A percentile compares a stretch with the other conserved stretches of the same genome.
Evolutionary conservation across 176 grass and related monocot species (phyloP).

Genomic region (Stipa capillata): DNA sequence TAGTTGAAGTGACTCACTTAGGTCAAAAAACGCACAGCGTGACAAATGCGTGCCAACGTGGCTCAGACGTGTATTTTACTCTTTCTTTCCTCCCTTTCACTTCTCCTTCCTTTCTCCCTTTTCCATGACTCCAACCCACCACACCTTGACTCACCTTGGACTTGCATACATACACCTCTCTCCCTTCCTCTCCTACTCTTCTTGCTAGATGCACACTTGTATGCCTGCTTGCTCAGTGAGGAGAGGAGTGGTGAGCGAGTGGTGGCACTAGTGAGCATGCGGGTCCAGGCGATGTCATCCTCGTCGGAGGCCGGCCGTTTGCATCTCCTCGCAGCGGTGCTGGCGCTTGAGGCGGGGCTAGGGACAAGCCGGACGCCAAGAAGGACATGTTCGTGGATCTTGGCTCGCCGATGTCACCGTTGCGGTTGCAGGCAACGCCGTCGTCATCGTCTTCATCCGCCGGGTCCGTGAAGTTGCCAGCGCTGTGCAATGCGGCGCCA

Average conservation of each 20-base stretch:
- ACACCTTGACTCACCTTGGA: not conserved
- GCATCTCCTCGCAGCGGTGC: constrained; percentile 19
- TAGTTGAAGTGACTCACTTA: too few relatives aligned
- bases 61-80: too few relatives aligned
- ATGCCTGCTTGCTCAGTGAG: constrained; percentile 24
- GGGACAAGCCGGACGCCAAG: constrained; percentile 51
- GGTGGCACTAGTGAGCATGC: not conserved
- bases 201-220: not conserved
- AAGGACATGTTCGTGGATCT: constrained; percentile 37
- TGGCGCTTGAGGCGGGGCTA: not conserved
- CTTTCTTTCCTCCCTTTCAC: constrained; percentile 22
- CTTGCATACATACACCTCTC: not conserved
- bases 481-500: not conserved
- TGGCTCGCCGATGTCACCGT: constrained; percentile 51
- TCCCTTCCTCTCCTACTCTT: not conserved
- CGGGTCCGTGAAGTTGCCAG: constrained; percentile 29
- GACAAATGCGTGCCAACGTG: too few relatives aligned
- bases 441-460: constrained; percentile 30
- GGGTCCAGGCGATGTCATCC: not conserved
- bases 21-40: too few relatives aligned
- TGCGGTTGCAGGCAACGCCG: constrained; percentile 29
- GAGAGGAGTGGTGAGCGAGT: not conserved
- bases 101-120: not conserved
- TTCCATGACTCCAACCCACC: not conserved
- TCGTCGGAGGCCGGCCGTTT: constrained; percentile 18